Percentiles rank a stretch among this genome's conserved stretches.
Evolutionary conservation across 257 asterid genomes (phyloP).

Genomic region (Henckelia pumila): DNA sequence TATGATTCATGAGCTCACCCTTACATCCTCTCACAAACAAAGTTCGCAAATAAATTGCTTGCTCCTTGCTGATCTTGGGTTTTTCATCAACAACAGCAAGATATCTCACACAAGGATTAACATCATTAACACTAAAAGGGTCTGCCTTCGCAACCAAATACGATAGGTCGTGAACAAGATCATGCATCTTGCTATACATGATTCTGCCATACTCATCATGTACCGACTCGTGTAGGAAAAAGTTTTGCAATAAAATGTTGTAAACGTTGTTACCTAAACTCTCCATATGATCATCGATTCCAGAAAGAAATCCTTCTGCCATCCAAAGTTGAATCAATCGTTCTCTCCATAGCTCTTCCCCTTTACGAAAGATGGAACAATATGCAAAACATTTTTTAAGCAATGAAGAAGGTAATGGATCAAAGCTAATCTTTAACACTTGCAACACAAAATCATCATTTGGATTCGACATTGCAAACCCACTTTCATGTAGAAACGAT

Average conservation of each 20-base stretch:
- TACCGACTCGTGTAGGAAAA: background rate
- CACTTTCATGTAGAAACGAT: too few species aligned
- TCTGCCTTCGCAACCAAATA: conserved; percentile 9
- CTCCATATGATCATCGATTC: background rate
- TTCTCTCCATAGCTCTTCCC: background rate
- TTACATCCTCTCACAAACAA: background rate
- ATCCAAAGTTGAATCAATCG: background rate
- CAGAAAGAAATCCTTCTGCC: background rate
- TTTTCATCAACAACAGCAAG: background rate
- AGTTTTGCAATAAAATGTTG: background rate
- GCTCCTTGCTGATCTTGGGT: background rate
- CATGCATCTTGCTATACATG: conserved; percentile 22
- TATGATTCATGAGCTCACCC: background rate
- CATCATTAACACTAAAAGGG: background rate
- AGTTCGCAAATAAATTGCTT: conserved; percentile 18
- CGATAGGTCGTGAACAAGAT: conserved; percentile 38
- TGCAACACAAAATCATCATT: background rate
- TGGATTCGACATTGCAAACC: too few species aligned
- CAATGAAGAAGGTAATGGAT: too few species aligned
- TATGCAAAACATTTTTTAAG: too few species aligned
- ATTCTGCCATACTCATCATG: background rate
- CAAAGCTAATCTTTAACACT: background rate
- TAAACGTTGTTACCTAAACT: background rate
- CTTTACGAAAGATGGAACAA: background rate
- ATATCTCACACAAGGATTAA: too few species aligned